Percentiles rank a stretch among this genome's conserved stretches.
Evolutionary conservation across 1,284 basidiomycete species (phyloP).

Genomic region (Cutaneotrichosporon cavernicola): DNA sequence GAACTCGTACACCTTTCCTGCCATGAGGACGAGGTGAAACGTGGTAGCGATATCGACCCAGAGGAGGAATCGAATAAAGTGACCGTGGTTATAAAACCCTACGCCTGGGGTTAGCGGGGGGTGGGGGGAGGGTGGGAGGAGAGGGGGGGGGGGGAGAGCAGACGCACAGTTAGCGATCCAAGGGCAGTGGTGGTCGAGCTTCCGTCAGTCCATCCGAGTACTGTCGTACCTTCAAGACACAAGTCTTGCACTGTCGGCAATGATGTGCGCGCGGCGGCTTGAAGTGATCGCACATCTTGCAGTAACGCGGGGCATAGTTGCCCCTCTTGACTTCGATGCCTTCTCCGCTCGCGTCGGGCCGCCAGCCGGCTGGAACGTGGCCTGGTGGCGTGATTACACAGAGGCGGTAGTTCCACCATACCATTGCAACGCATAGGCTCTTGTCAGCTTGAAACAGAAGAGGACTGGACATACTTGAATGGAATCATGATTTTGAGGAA

Average conservation of each 20-base stretch:
- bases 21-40: constrained; percentile 78
- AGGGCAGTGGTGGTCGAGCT: constrained; percentile 36
- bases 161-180: constrained; percentile 17
- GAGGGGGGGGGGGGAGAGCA: not conserved
- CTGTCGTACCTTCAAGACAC: constrained; percentile 36
- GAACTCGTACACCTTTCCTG: constrained; percentile 61
- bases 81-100: constrained; percentile 81
- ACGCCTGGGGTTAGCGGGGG: constrained; percentile 62
- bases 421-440: constrained; percentile 70
- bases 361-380: constrained; percentile 72
- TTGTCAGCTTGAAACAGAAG: not conserved
- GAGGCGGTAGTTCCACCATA: constrained; percentile 84
- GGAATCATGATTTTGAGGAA: constrained; percentile 71
- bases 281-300: constrained; percentile 64
- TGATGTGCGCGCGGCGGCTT: constrained; percentile 71
- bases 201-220: not conserved
- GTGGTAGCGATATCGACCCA: constrained; percentile 73
- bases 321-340: constrained; percentile 83
- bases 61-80: constrained; percentile 90
- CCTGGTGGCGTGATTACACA: constrained; percentile 80
- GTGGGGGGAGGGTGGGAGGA: too few relatives aligned
- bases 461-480: constrained; percentile 71
- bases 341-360: constrained; percentile 65
- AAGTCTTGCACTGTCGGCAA: constrained; percentile 79
- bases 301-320: constrained; percentile 74